Conservation (phyloP, 495 filamentous ascomycete species). For the Niebla homalea region DNA sequence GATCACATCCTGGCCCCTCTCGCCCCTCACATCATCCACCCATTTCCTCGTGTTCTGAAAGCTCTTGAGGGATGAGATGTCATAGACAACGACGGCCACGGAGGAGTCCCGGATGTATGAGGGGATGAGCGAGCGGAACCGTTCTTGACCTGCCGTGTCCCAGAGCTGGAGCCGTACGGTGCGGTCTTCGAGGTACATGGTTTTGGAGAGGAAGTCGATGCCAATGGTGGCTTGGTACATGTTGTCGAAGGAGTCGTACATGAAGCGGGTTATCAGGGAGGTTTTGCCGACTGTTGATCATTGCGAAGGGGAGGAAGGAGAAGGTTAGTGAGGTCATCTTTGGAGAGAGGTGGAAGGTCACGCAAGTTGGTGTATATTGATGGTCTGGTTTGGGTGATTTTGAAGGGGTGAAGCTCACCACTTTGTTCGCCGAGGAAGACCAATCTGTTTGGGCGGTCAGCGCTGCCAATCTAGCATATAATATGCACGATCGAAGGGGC, state of each 20-base stretch:
- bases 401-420: conserved; percentile 45
- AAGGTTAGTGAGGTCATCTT: background rate
- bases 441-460: conserved; percentile 43
- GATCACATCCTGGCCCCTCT: conserved; percentile 95
- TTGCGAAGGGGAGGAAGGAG: conserved; percentile 2
- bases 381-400: conserved; percentile 3
- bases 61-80: conserved; percentile 91
- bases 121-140: conserved; percentile 91
- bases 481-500: background rate
- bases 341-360: background rate
- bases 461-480: conserved; percentile 16
- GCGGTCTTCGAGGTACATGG: conserved; percentile 98
- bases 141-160: conserved; percentile 96
- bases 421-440: conserved; percentile 97
- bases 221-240: conserved; percentile 99
- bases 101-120: conserved; percentile 96
- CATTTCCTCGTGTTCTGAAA: conserved; percentile 98
- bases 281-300: conserved; percentile 78
- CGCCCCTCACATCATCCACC: conserved; percentile 95
- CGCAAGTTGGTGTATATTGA: background rate
- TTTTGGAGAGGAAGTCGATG: conserved; percentile 99
- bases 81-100: conserved; percentile 96
- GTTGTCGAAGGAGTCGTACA: conserved; percentile 99
- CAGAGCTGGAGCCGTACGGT: conserved; percentile 95
- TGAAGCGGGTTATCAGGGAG: conserved; percentile 95